phyloP scores from a whole-genome alignment of 2,329 filamentous ascomycete species.

The Aspergillus sojae region DNA sequence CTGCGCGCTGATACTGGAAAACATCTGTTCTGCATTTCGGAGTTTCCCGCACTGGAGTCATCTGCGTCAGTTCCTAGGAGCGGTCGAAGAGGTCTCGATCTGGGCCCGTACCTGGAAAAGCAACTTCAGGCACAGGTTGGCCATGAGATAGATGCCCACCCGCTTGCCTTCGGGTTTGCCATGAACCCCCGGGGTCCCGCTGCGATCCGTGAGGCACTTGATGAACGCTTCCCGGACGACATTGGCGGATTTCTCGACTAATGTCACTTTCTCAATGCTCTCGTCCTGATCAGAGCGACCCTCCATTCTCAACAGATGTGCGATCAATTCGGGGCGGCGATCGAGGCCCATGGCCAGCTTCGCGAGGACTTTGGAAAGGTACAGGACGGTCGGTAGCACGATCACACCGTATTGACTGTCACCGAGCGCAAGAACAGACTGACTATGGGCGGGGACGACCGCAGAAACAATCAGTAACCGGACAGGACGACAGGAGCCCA shows the following conservation, averaged over 20 bases:
- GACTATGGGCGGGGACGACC: constrained; percentile 51
- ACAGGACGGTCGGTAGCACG: constrained; percentile 80
- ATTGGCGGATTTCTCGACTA: constrained; percentile 86
- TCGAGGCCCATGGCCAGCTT: constrained; percentile 83
- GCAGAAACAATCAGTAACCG: constrained; percentile 8
- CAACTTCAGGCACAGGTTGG: constrained; percentile 85
- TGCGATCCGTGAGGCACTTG: constrained; percentile 81
- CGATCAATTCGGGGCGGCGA: constrained; percentile 75
- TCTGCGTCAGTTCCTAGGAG: not conserved
- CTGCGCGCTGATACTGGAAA: constrained; percentile 81
- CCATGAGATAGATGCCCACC: constrained; percentile 85
- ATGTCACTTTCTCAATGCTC: constrained; percentile 71
- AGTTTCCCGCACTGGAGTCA: constrained; percentile 71
- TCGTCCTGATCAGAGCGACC: constrained; percentile 54
- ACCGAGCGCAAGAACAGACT: constrained; percentile 79
- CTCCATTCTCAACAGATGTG: constrained; percentile 56
- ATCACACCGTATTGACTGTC: constrained; percentile 79
- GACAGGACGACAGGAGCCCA: not conserved
- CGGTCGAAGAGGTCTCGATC: not conserved
- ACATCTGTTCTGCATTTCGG: constrained; percentile 81
- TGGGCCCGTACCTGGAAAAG: constrained; percentile 69
- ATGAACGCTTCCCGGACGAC: constrained; percentile 89
- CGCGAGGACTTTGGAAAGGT: constrained; percentile 77
- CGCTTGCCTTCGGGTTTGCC: constrained; percentile 81
- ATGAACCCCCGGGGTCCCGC: constrained; percentile 60